Evolutionary conservation across 768 basidiomycete species (phyloP).

Genomic region (Tylopilus vinaceipallidus): DNA sequence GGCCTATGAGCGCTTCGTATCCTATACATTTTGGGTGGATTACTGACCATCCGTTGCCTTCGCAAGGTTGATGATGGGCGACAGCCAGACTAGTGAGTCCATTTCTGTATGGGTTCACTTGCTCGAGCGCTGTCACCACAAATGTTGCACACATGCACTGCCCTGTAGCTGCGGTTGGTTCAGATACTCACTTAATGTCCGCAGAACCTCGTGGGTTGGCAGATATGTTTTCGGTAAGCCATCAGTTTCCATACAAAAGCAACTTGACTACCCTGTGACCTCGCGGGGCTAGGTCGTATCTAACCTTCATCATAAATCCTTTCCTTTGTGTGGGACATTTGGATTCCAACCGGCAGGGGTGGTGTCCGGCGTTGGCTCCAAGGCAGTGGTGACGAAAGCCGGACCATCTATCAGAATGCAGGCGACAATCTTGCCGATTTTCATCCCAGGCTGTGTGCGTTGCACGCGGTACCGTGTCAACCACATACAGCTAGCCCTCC

Average conservation of each 20-base stretch:
- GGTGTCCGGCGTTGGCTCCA: too few relatives aligned
- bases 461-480: neutral
- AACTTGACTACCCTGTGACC: neutral
- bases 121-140: neutral
- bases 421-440: neutral
- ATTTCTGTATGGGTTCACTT: neutral
- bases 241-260: neutral
- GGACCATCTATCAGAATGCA: neutral
- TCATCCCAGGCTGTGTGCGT: neutral
- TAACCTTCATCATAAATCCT: neutral
- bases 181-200: constrained; percentile 3
- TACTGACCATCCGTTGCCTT: constrained; percentile 1
- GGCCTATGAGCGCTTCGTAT: neutral
- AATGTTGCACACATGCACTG: neutral
- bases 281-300: constrained; percentile 4
- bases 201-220: neutral
- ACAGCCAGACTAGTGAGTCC: neutral
- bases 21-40: neutral
- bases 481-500: neutral
- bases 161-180: neutral
- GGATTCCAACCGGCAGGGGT: neutral
- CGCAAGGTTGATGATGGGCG: constrained; percentile 1
- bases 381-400: too few relatives aligned
- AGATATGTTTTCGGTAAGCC: neutral
- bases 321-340: neutral